These are phyloP conservation scores for Solanum boliviense DNA, from an alignment of 257 asterid species.

Conservation along the genomic window DNA sequence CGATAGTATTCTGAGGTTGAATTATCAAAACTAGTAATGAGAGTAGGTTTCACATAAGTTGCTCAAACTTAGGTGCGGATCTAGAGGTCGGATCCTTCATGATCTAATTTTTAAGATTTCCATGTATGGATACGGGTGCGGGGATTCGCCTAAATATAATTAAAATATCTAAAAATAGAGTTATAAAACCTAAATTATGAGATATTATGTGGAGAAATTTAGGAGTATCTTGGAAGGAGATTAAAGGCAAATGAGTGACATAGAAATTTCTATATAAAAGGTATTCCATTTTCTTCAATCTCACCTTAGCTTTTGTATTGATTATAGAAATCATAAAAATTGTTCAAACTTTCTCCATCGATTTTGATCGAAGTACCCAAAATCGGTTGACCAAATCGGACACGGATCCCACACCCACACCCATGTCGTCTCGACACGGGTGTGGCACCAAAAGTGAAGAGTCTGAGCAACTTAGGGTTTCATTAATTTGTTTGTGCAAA, in stretches of 20 bases:
- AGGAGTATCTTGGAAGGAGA: not conserved
- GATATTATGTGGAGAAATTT: not conserved
- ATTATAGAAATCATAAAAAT: no score
- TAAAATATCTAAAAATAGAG: not conserved
- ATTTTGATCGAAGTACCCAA: not conserved
- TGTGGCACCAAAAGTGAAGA: not conserved
- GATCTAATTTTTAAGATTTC: not conserved
- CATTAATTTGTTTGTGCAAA: not conserved
- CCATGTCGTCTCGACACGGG: not conserved
- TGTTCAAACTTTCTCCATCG: not conserved
- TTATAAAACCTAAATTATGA: not conserved
- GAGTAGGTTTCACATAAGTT: not conserved
- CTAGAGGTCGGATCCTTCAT: not conserved
- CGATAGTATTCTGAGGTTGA: not conserved
- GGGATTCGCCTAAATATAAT: not conserved
- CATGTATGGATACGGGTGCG: not conserved
- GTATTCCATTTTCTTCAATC: not conserved
- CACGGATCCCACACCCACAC: not conserved
- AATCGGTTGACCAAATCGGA: not conserved
- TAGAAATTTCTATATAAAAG: not conserved
- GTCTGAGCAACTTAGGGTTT: not conserved
- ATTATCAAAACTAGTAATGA: not conserved
- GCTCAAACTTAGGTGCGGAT: not conserved
- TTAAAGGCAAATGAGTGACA: not conserved
- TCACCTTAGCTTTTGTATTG: not conserved